Percentiles rank a stretch among this genome's conserved stretches.
Conservation (phyloP, 345 rosid genomes). For the Stellera chamaejasme region DNA sequence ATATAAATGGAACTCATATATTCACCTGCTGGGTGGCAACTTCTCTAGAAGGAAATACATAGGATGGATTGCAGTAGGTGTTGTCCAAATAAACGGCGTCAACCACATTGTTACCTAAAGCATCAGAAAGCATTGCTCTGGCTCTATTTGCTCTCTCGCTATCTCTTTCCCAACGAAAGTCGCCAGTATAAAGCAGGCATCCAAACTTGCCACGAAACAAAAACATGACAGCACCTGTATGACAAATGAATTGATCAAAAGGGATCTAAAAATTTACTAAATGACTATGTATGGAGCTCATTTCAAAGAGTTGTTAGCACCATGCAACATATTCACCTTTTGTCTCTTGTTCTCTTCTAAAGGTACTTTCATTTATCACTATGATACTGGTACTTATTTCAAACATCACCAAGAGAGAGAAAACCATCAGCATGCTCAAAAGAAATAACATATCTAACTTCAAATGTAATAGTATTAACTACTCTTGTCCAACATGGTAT, state of each 20-base stretch:
- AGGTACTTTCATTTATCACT: no score
- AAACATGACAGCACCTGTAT: conserved; percentile 64
- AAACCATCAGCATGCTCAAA: no score
- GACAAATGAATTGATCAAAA: neutral
- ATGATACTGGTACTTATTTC: no score
- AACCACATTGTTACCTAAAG: conserved; percentile 31
- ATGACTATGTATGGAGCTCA: no score
- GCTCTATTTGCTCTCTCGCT: conserved; percentile 24
- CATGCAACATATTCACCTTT: no score
- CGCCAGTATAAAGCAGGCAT: conserved; percentile 62
- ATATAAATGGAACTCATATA: neutral
- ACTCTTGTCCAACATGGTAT: no score
- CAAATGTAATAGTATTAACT: no score
- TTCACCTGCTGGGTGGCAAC: conserved; percentile 53
- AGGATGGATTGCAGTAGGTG: conserved; percentile 68
- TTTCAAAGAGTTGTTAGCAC: no score
- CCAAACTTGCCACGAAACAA: conserved; percentile 73
- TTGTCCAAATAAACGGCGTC: conserved; percentile 60
- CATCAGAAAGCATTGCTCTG: conserved; percentile 30
- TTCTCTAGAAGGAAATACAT: conserved; percentile 46
- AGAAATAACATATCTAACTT: no score
- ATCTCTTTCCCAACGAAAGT: conserved; percentile 58
- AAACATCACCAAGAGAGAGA: no score
- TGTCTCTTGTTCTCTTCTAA: no score
- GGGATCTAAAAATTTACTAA: neutral